These are phyloP conservation scores for Zygnema circumcarinatum DNA, from an alignment of 139 green algal species.

Conservation along the genomic window DNA sequence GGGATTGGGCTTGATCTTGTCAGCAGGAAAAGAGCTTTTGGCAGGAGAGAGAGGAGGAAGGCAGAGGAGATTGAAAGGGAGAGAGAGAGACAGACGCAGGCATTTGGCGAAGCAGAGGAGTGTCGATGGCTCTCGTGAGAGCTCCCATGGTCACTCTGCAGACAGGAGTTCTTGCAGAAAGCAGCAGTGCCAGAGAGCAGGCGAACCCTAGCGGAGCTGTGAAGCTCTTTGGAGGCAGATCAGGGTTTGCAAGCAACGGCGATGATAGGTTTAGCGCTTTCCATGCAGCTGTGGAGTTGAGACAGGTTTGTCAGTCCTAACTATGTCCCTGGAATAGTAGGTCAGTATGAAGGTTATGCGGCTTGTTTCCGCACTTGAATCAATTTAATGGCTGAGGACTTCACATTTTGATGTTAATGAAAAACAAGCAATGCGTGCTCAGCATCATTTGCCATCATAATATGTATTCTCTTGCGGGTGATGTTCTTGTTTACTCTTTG, in stretches of 20 bases:
- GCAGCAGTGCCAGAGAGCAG: neutral
- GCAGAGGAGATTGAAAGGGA: neutral
- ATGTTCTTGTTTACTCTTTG: neutral
- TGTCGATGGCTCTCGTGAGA: neutral
- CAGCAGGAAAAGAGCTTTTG: neutral
- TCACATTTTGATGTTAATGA: neutral
- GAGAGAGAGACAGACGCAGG: neutral
- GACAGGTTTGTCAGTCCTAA: neutral
- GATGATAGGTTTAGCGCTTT: neutral
- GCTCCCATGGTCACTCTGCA: neutral
- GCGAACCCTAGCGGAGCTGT: neutral
- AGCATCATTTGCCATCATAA: neutral
- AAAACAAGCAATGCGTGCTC: neutral
- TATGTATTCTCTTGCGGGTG: neutral
- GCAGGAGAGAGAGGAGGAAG: slow-evolving; percentile 11
- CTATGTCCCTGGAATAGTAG: neutral
- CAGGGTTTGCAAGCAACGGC: neutral
- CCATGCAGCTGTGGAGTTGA: neutral
- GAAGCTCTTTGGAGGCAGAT: neutral
- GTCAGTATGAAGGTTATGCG: neutral
- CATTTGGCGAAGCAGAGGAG: neutral
- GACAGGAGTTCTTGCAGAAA: neutral
- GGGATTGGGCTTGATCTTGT: neutral
- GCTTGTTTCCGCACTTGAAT: neutral
- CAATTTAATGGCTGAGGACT: neutral